A percentile compares a stretch with the other conserved stretches of the same genome.
Conservation (phyloP, 352 stramenopile genomes). For the Phytophthora hibernalis region DNA sequence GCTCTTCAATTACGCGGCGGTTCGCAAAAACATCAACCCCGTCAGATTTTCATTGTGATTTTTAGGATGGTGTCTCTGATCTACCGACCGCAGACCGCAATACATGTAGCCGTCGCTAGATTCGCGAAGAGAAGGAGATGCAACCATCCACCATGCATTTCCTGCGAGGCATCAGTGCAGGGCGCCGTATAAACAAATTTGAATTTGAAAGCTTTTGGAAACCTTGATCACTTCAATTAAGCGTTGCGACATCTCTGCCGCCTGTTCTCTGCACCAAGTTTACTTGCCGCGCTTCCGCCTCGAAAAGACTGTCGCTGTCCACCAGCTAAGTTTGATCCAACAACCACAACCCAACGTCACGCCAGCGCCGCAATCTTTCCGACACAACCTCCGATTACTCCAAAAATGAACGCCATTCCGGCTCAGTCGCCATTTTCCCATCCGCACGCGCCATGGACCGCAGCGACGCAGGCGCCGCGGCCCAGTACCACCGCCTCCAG, state of each 20-base stretch:
- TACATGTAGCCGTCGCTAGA: too few species aligned
- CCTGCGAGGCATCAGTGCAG: not conserved
- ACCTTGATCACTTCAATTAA: too few species aligned
- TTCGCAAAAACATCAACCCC: not conserved
- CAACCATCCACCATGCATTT: not conserved
- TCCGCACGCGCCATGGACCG: constrained; percentile 27
- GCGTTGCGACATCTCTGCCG: constrained; percentile 8
- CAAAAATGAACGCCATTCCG: constrained; percentile 10
- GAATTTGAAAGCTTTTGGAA: too few species aligned
- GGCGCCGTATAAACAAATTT: too few species aligned
- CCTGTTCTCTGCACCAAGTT: constrained; percentile 6
- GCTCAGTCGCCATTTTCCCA: constrained; percentile 30
- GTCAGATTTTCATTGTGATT: too few species aligned
- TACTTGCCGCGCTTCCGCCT: constrained; percentile 6
- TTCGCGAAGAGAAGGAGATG: not conserved
- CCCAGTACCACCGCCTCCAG: constrained; percentile 41
- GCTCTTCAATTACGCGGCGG: not conserved
- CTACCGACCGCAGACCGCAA: too few species aligned
- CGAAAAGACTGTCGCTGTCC: constrained; percentile 2
- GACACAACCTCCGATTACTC: constrained; percentile 17
- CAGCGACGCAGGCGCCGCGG: constrained; percentile 17
- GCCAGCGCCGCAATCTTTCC: constrained; percentile 18
- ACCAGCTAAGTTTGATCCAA: not conserved
- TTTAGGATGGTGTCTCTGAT: too few species aligned
- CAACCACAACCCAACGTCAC: not conserved